Conservation (phyloP, 768 basidiomycete genomes). For the Lyophyllum semitale region DNA sequence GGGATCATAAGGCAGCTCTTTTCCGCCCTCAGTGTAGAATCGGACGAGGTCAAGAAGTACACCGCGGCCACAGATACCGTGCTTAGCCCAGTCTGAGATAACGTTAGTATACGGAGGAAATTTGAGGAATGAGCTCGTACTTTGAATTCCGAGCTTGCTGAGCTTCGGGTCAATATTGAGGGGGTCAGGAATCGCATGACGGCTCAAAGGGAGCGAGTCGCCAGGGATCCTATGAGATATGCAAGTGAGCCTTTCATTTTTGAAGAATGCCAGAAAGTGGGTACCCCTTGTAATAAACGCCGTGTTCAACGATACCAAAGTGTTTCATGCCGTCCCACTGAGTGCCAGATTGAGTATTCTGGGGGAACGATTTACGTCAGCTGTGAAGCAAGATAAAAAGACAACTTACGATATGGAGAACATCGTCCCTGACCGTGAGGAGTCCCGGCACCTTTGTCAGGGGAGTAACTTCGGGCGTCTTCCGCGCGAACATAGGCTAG, state of each 20-base stretch:
- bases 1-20: slow-evolving; percentile 58
- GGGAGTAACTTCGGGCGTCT: slow-evolving; percentile 51
- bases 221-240: slow-evolving; percentile 39
- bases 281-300: slow-evolving; percentile 67
- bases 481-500: slow-evolving; percentile 55
- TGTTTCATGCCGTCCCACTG: slow-evolving; percentile 73
- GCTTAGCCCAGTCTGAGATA: slow-evolving; percentile 54
- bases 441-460: slow-evolving; percentile 22
- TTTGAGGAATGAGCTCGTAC: background rate
- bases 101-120: background rate
- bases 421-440: slow-evolving; percentile 42
- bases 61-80: slow-evolving; percentile 70
- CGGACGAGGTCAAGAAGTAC: slow-evolving; percentile 67
- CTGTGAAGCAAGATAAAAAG: background rate
- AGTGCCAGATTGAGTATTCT: slow-evolving; percentile 73
- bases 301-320: slow-evolving; percentile 50
- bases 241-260: background rate
- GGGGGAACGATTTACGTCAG: background rate
- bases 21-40: slow-evolving; percentile 43
- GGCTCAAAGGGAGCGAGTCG: slow-evolving; percentile 42
- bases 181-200: slow-evolving; percentile 48
- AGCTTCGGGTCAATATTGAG: slow-evolving; percentile 44
- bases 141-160: slow-evolving; percentile 65
- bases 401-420: slow-evolving; percentile 55
- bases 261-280: background rate